Evolutionary conservation across 73 alveolate species (phyloP).

Genomic region (Blepharisma japonicum): DNA sequence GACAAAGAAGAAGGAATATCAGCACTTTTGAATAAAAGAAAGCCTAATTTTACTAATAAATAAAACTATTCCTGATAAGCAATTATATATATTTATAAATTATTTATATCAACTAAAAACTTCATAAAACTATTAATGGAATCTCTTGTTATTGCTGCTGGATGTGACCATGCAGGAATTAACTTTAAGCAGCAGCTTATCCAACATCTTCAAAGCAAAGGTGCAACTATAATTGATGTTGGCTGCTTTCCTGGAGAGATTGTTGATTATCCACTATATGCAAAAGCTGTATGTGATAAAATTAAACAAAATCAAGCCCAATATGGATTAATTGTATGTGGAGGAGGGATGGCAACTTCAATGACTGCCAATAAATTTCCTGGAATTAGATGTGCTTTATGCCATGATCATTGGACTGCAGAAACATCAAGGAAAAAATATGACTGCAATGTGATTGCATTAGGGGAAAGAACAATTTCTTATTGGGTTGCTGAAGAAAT

Average conservation of each 20-base stretch:
- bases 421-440: constrained; percentile 38
- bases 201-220: neutral
- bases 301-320: neutral
- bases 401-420: constrained; percentile 67
- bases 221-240: neutral
- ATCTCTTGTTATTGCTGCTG: constrained; percentile 12
- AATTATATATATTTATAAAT: too few species aligned
- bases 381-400: constrained; percentile 71
- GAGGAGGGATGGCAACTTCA: constrained; percentile 69
- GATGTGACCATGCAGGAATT: constrained; percentile 28
- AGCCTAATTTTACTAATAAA: constrained; percentile 21
- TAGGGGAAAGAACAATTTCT: constrained; percentile 63
- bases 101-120: too few species aligned
- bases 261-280: constrained; percentile 4
- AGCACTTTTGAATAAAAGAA: constrained; percentile 3
- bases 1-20: constrained; percentile 36
- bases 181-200: neutral
- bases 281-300: constrained; percentile 7
- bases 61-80: neutral
- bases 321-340: constrained; percentile 41
- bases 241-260: neutral
- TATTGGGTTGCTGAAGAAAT: constrained; percentile 54
- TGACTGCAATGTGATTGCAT: constrained; percentile 56
- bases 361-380: constrained; percentile 58
- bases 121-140: too few species aligned